These are phyloP conservation scores for Apiospora phragmitis DNA, from an alignment of 2,329 filamentous ascomycete species.

Conservation along the genomic window DNA sequence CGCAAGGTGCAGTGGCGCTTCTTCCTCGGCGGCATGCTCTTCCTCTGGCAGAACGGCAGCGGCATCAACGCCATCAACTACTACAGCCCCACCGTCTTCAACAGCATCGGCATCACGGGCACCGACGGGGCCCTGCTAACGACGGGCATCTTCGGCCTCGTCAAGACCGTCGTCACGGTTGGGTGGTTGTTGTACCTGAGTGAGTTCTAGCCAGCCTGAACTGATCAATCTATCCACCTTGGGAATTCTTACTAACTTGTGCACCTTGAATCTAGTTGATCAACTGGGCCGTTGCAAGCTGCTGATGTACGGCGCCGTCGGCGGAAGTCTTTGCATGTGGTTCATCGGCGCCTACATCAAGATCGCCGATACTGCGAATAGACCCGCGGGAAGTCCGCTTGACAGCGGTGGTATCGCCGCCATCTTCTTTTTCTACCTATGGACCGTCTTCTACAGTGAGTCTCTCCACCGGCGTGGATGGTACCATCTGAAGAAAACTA, in stretches of 20 bases:
- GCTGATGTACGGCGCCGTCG: slow-evolving; percentile 56
- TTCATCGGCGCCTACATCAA: slow-evolving; percentile 64
- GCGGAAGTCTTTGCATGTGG: slow-evolving; percentile 66
- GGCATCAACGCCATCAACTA: slow-evolving; percentile 71
- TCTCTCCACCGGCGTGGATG: not conserved
- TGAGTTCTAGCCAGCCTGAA: too few species aligned
- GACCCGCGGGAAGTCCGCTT: slow-evolving; percentile 30
- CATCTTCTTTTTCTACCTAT: slow-evolving; percentile 73
- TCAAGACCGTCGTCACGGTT: slow-evolving; percentile 63
- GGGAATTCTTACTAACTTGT: not conserved
- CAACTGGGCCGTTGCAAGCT: slow-evolving; percentile 59
- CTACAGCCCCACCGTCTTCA: slow-evolving; percentile 64
- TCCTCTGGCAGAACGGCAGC: slow-evolving; percentile 76
- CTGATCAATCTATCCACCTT: too few species aligned
- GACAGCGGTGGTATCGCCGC: slow-evolving; percentile 53
- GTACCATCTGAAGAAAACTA: not conserved
- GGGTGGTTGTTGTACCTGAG: slow-evolving; percentile 62
- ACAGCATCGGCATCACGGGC: slow-evolving; percentile 59
- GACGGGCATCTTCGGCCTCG: slow-evolving; percentile 65
- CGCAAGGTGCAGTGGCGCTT: slow-evolving; percentile 68
- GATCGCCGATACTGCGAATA: slow-evolving; percentile 40
- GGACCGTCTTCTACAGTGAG: slow-evolving; percentile 66
- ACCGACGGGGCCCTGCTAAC: slow-evolving; percentile 59
- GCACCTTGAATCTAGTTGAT: slow-evolving; percentile 49
- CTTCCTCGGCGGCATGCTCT: slow-evolving; percentile 71